Base-by-base conservation (phyloP, 2,329 filamentous ascomycete species). In the Lecanosticta acicola region DNA sequence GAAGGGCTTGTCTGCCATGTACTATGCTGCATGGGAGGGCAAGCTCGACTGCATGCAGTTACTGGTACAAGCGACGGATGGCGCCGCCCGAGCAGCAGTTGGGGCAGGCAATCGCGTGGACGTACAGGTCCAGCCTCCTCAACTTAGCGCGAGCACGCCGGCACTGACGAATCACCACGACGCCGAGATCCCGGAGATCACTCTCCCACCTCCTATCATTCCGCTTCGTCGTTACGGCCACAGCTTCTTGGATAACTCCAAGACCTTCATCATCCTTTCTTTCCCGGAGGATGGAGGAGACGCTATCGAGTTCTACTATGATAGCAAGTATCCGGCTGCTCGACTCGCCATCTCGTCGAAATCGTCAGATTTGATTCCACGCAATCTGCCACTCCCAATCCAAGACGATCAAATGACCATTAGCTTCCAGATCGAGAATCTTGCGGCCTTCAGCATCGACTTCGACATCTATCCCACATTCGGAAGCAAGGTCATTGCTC, bases 391-490 rank as follows among this genome's bases (percentile, higher is more conserved):
- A 61, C 76, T 98, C 3, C 93, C 93, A 0, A 90, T 98, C 54
- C 91, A 96, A 66, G 93, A 98, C 71, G 93, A 97, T 66, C 91
- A 88, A 53, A 85, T 89, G 49, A 81, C 90, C 41, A 85, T 96
- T 55, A 94, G 89, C 5, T 97, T 98, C 72, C 93, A 98, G 63
- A 85, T 97, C 43, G 93, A 98, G 67, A 93, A 87, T 52, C 73
- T 97, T 45, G 87, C 94, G 48, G 85, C 85, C 0, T 98, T 98
- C 67, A 84, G 88, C 13, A 84, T 98, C 53, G 93, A 98, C 66
- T 95, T 98, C 56, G 93, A 98, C 62, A 89, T 98, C 35, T 98
- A 93, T 66, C 91, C 93, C 0, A 95, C 93, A 0, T 97, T 97
- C 63, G 93, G 93, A 41, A 94, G 91, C 40, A 97, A 95, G 68